Percentiles rank a stretch among this genome's conserved stretches.
These are phyloP conservation scores for Sporothrix luriei DNA, from an alignment of 2,329 filamentous ascomycete species.

Conservation along the genomic window DNA sequence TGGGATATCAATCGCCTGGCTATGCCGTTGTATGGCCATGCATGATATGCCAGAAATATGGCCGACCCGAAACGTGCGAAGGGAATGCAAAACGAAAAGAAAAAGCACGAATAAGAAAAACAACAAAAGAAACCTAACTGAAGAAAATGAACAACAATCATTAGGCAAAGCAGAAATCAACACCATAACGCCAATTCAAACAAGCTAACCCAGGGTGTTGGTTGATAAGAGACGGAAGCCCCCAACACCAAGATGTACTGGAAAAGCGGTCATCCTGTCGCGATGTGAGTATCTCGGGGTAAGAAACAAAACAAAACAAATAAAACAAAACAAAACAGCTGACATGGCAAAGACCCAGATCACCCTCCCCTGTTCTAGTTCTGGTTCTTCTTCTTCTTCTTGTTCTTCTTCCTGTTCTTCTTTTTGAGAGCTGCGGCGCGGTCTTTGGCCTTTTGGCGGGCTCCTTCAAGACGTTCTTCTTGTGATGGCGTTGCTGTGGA, in stretches of 20 bases:
- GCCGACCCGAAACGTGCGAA: neutral
- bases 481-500: neutral
- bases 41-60: neutral
- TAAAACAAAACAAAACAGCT: neutral
- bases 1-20: neutral
- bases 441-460: neutral
- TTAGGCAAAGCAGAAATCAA: no score
- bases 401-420: neutral
- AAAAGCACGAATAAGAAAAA: neutral
- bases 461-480: neutral
- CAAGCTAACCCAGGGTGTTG: no score
- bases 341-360: neutral
- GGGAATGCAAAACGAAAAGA: neutral
- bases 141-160: neutral
- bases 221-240: no score
- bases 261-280: neutral
- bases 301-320: neutral
- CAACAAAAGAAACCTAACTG: neutral
- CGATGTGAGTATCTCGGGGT: neutral
- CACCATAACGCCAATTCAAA: no score
- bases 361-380: neutral
- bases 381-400: neutral
- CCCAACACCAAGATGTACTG: neutral
- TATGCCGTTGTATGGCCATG: neutral
- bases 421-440: neutral